These are phyloP conservation scores for Aureobasidium namibiae DNA, from an alignment of 2,329 filamentous ascomycete genomes.

Conservation along the genomic window DNA sequence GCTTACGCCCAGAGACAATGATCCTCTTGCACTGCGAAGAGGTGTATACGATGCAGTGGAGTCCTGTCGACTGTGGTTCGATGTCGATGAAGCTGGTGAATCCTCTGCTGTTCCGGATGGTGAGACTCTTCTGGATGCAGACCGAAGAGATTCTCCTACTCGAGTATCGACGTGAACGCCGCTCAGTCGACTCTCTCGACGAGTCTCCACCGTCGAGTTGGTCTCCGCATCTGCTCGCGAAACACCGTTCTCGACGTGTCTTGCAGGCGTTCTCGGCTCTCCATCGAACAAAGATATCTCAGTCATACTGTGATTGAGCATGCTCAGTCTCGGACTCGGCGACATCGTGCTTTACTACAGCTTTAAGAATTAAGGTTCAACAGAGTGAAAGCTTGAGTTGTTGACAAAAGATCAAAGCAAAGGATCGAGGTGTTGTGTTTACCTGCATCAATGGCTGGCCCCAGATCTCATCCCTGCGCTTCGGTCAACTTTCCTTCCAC, in stretches of 20 bases:
- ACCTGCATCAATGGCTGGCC: neutral
- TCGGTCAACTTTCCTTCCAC: neutral
- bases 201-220: neutral
- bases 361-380: neutral
- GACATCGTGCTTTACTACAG: neutral
- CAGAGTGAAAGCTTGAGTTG: neutral
- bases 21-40: neutral
- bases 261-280: neutral
- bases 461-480: neutral
- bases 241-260: neutral
- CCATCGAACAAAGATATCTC: neutral
- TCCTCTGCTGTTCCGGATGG: neutral
- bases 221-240: neutral
- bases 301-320: neutral
- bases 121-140: neutral
- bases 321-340: neutral
- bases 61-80: neutral
- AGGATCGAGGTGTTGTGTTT: neutral
- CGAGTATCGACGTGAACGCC: neutral
- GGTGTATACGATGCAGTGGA: constrained; percentile 3
- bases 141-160: neutral
- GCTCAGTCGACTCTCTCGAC: neutral
- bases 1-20: neutral
- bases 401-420: neutral
- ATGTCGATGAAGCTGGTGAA: neutral